Conservation (phyloP, 1,284 basidiomycete species). For the Papiliotrema terrestris region DNA sequence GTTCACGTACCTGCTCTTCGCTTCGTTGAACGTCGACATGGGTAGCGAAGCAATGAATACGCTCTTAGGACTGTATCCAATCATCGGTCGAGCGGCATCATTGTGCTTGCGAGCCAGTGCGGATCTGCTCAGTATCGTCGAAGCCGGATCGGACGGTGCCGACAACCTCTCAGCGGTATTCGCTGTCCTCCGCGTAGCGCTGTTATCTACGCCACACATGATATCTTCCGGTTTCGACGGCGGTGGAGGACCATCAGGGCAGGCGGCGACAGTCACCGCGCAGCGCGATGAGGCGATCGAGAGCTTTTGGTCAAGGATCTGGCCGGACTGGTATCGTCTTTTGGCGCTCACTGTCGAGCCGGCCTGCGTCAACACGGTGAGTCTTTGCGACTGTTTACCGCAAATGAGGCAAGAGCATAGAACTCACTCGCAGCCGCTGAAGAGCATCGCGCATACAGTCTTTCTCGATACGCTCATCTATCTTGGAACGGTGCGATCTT, state of each 20-base stretch:
- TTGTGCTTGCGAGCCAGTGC: constrained; percentile 28
- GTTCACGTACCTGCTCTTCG: constrained; percentile 29
- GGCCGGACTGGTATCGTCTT: constrained; percentile 40
- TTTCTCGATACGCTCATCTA: constrained; percentile 38
- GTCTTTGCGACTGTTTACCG: background rate
- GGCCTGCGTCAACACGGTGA: constrained; percentile 31
- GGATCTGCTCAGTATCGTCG: constrained; percentile 29
- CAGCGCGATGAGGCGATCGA: constrained; percentile 17
- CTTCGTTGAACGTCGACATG: constrained; percentile 19
- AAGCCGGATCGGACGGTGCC: constrained; percentile 27
- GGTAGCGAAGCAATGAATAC: constrained; percentile 5
- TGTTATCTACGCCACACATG: too few species aligned
- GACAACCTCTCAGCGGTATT: constrained; percentile 30
- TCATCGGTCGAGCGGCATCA: constrained; percentile 28
- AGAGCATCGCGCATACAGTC: constrained; percentile 26
- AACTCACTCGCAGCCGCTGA: constrained; percentile 19
- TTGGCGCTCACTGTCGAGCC: constrained; percentile 24
- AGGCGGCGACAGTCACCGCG: background rate
- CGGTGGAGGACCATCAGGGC: too few species aligned
- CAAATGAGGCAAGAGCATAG: too few species aligned
- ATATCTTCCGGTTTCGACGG: too few species aligned
- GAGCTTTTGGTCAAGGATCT: constrained; percentile 32
- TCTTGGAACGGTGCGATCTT: constrained; percentile 18
- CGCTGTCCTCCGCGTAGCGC: constrained; percentile 20
- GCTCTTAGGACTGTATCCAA: constrained; percentile 31